Percentiles rank a stretch among this genome's conserved stretches.
Conservation (phyloP, 225 moss, liverwort and hornwort species). For the Ulota crispa region DNA sequence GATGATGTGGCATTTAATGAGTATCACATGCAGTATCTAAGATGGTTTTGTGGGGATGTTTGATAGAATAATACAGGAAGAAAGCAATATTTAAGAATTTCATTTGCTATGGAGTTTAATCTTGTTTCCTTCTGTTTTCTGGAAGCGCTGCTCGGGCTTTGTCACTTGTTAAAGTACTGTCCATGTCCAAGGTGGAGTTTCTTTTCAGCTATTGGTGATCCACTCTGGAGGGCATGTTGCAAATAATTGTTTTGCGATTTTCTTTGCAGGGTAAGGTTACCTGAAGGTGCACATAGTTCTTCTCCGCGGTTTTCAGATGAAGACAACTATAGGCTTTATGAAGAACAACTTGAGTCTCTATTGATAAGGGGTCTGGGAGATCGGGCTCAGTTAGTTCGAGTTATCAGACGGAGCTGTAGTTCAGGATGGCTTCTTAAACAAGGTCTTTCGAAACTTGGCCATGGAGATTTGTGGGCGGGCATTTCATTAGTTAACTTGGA, state of each 20-base stretch:
- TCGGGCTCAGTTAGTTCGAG: slow-evolving; percentile 68
- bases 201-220: not conserved
- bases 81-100: not conserved
- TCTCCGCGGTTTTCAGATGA: slow-evolving; percentile 56
- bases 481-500: slow-evolving; percentile 62
- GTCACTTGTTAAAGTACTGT: not conserved
- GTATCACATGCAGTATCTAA: not conserved
- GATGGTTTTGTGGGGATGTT: slow-evolving; percentile 6
- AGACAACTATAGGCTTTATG: slow-evolving; percentile 60
- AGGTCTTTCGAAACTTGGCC: slow-evolving; percentile 50
- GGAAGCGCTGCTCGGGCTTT: not conserved
- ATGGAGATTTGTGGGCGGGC: slow-evolving; percentile 59
- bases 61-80: not conserved
- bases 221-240: slow-evolving; percentile 1
- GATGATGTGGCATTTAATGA: slow-evolving; percentile 3
- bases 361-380: slow-evolving; percentile 64
- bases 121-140: not conserved
- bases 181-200: not conserved
- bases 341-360: slow-evolving; percentile 63
- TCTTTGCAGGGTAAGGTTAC: slow-evolving; percentile 40
- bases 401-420: slow-evolving; percentile 57
- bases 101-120: not conserved
- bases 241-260: slow-evolving; percentile 13
- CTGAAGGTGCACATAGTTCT: slow-evolving; percentile 36
- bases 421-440: slow-evolving; percentile 52